Evolutionary conservation across 2,329 filamentous ascomycete species (phyloP).

Genomic region (Colletotrichum graminicola): DNA sequence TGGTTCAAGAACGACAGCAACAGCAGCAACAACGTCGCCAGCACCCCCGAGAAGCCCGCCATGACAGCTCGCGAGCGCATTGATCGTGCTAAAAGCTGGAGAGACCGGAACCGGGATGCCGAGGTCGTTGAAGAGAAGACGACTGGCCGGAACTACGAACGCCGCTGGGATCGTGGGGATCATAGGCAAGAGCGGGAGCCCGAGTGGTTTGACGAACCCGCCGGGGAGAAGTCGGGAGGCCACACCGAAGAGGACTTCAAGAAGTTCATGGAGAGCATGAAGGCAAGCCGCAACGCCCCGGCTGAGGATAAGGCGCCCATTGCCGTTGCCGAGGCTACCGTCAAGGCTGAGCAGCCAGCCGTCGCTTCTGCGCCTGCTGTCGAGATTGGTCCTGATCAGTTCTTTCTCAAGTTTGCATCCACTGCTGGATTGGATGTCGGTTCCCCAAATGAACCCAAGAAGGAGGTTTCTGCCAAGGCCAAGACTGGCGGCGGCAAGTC

Average conservation of each 20-base stretch:
- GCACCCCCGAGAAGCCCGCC: constrained; percentile 46
- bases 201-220: constrained; percentile 87
- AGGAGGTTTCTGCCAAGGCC: constrained; percentile 58
- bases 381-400: constrained; percentile 80
- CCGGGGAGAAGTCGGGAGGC: constrained; percentile 75
- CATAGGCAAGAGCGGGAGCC: constrained; percentile 81
- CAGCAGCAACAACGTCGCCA: constrained; percentile 44
- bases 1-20: constrained; percentile 76
- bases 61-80: constrained; percentile 65
- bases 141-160: constrained; percentile 59
- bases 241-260: constrained; percentile 93
- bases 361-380: constrained; percentile 71
- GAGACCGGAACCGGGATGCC: constrained; percentile 63
- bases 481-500: constrained; percentile 73
- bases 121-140: constrained; percentile 66
- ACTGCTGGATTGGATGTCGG: constrained; percentile 60
- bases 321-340: constrained; percentile 51
- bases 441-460: constrained; percentile 62
- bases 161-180: constrained; percentile 69
- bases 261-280: constrained; percentile 94
- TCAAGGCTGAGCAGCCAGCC: constrained; percentile 65
- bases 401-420: constrained; percentile 73
- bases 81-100: constrained; percentile 71
- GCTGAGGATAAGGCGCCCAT: constrained; percentile 53
- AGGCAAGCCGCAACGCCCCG: constrained; percentile 67